phyloP scores from a whole-genome alignment of 2,329 filamentous ascomycete species.

The Dactylellina cionopaga region DNA sequence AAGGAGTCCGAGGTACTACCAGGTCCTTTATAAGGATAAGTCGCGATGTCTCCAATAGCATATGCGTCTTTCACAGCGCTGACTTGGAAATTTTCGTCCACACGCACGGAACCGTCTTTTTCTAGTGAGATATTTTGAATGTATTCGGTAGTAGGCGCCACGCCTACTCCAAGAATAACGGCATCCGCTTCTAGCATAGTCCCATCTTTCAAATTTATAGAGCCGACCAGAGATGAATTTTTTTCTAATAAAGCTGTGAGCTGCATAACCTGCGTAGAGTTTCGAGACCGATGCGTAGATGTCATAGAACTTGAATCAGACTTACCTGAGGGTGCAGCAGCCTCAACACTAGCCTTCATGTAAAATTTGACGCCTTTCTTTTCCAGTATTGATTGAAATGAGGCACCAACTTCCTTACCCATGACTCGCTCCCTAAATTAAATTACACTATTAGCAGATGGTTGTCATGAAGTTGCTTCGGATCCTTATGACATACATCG shows the following conservation, averaged over 20 bases:
- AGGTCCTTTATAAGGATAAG: slow-evolving; percentile 91
- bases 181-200: slow-evolving; percentile 85
- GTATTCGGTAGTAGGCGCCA: slow-evolving; percentile 84
- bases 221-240: slow-evolving; percentile 77
- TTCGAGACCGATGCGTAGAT: too few relatives aligned
- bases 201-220: slow-evolving; percentile 84
- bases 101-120: slow-evolving; percentile 84
- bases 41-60: slow-evolving; percentile 88
- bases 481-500: slow-evolving; percentile 67
- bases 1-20: slow-evolving; percentile 73
- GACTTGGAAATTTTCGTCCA: slow-evolving; percentile 82
- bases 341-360: slow-evolving; percentile 81
- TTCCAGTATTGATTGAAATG: slow-evolving; percentile 82
- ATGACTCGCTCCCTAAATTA: slow-evolving; percentile 75
- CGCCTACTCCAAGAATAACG: slow-evolving; percentile 90
- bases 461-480: too few relatives aligned
- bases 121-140: slow-evolving; percentile 78
- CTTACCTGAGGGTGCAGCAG: slow-evolving; percentile 74
- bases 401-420: slow-evolving; percentile 79
- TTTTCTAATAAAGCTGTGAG: slow-evolving; percentile 59
- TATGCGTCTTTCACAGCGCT: slow-evolving; percentile 82
- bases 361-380: slow-evolving; percentile 89
- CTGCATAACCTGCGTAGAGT: too few relatives aligned
- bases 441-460: not conserved
- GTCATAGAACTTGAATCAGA: too few relatives aligned